Percentiles rank a stretch among this genome's conserved stretches.
These are phyloP conservation scores for Calcarisporium arbuscula DNA, from an alignment of 2,329 filamentous ascomycete genomes.

Conservation along the genomic window DNA sequence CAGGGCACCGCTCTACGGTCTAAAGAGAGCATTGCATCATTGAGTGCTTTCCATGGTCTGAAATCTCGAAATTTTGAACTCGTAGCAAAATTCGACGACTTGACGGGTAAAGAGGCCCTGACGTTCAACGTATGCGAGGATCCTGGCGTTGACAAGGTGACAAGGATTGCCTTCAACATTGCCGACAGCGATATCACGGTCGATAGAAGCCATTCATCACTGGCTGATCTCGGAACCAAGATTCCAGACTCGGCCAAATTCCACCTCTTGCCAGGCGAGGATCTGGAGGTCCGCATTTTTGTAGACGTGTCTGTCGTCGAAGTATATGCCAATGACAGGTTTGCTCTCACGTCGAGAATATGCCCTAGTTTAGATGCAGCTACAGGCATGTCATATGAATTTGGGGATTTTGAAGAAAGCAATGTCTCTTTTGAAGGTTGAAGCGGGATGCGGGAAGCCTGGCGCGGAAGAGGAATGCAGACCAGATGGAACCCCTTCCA, in stretches of 20 bases:
- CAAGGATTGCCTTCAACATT: constrained; percentile 12
- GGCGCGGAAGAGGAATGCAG: too few relatives aligned
- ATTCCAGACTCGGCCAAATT: constrained; percentile 4
- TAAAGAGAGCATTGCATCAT: too few relatives aligned
- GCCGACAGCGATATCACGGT: constrained; percentile 11
- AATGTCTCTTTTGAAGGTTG: constrained; percentile 2
- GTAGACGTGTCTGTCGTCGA: constrained; percentile 17
- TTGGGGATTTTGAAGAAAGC: not conserved
- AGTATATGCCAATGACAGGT: constrained; percentile 15
- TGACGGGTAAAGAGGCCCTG: constrained; percentile 6
- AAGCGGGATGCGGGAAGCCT: too few relatives aligned
- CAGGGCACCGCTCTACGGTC: too few relatives aligned
- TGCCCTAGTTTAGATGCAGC: constrained; percentile 14
- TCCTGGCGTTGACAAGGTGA: constrained; percentile 9
- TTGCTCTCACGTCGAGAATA: constrained; percentile 15
- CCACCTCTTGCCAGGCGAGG: constrained; percentile 10
- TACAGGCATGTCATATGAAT: too few relatives aligned
- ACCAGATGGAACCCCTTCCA: too few relatives aligned
- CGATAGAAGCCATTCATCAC: constrained; percentile 12
- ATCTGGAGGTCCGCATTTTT: constrained; percentile 13
- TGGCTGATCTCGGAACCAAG: constrained; percentile 5
- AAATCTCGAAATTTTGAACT: constrained; percentile 7
- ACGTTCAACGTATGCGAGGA: constrained; percentile 6
- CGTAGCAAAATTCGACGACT: constrained; percentile 3
- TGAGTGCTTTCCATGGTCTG: not conserved